Evolutionary conservation across 2,329 filamentous ascomycete genomes (phyloP).

Genomic region (Neopestalotiopsis sp.): DNA sequence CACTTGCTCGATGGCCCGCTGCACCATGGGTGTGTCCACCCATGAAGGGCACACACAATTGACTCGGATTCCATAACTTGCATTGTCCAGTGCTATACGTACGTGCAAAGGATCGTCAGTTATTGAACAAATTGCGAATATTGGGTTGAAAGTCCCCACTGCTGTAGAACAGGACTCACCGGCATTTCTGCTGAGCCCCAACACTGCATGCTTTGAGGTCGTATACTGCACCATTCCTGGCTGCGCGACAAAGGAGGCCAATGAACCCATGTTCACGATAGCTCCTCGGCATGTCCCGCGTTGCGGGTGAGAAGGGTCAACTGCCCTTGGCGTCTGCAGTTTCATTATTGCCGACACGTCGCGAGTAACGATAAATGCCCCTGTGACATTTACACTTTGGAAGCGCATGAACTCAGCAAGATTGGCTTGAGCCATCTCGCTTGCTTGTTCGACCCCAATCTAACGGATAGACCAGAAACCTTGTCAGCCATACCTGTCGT

Average conservation of each 20-base stretch:
- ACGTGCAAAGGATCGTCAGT: neutral
- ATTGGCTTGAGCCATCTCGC: slow-evolving; percentile 2
- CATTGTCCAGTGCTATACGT: slow-evolving; percentile 31
- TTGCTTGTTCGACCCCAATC: neutral
- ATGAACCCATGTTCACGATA: slow-evolving; percentile 17
- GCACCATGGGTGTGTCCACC: slow-evolving; percentile 36
- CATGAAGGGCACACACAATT: slow-evolving; percentile 38
- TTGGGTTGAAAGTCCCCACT: neutral
- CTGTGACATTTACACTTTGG: slow-evolving; percentile 6
- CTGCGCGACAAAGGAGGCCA: slow-evolving; percentile 8
- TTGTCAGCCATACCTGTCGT: neutral
- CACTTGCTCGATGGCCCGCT: slow-evolving; percentile 22
- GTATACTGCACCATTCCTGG: slow-evolving; percentile 21
- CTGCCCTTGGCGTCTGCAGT: slow-evolving; percentile 3
- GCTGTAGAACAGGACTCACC: slow-evolving; percentile 20
- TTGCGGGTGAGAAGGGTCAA: neutral
- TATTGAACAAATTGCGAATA: neutral
- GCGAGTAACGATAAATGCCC: slow-evolving; percentile 8
- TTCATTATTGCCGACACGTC: slow-evolving; percentile 4
- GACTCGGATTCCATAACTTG: slow-evolving; percentile 32
- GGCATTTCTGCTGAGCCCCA: slow-evolving; percentile 21
- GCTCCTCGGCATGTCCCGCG: neutral
- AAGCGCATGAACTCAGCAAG: slow-evolving; percentile 7
- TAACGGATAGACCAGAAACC: neutral
- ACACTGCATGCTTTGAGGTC: slow-evolving; percentile 27